These are phyloP conservation scores for Eucommia ulmoides DNA, from an alignment of 257 asterid genomes.

Conservation along the genomic window DNA sequence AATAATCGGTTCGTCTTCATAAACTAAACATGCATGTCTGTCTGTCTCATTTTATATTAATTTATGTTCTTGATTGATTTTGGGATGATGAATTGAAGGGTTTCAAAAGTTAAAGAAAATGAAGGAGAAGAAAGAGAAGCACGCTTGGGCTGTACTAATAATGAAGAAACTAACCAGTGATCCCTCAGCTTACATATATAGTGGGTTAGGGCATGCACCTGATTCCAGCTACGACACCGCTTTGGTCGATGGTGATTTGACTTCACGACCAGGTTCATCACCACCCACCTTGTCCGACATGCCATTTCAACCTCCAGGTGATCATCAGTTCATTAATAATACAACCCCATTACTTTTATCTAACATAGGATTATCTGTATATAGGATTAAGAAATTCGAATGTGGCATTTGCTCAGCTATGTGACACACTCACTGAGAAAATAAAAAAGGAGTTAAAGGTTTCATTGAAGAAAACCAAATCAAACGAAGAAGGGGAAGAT, in stretches of 20 bases:
- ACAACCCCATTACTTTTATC: too few relatives aligned
- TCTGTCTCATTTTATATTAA: too few relatives aligned
- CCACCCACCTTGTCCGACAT: neutral
- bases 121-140: slow-evolving; percentile 14
- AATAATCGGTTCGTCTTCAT: too few relatives aligned
- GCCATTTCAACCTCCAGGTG: neutral
- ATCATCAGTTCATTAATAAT: neutral
- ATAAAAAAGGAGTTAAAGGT: neutral
- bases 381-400: too few relatives aligned
- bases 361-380: too few relatives aligned
- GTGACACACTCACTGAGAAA: too few relatives aligned
- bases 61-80: too few relatives aligned
- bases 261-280: neutral
- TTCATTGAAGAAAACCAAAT: too few relatives aligned
- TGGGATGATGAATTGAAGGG: slow-evolving; percentile 21
- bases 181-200: slow-evolving; percentile 19
- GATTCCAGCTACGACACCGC: neutral
- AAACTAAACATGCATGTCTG: too few relatives aligned
- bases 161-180: slow-evolving; percentile 18
- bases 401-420: too few relatives aligned
- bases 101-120: slow-evolving; percentile 19
- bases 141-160: slow-evolving; percentile 16
- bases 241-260: neutral
- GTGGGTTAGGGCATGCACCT: slow-evolving; percentile 13
- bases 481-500: too few relatives aligned